phyloP scores from a whole-genome alignment of 2,329 filamentous ascomycete species.

The Cercospora beticola region DNA sequence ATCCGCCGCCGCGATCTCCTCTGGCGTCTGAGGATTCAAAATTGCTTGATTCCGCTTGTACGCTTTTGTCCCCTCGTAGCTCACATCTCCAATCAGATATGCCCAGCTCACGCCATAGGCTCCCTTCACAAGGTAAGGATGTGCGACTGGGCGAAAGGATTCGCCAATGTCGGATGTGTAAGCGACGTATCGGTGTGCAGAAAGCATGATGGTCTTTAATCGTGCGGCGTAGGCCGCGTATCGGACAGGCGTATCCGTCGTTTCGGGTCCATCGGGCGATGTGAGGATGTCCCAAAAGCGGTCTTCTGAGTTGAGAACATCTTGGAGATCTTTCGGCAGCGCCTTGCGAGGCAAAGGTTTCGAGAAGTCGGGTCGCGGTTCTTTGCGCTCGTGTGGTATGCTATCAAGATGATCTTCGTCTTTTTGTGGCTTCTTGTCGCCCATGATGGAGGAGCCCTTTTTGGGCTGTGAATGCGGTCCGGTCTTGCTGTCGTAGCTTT shows the following conservation, averaged over 20 bases:
- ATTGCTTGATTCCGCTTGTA: conserved; percentile 81
- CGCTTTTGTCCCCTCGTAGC: conserved; percentile 91
- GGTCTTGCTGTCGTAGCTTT: not conserved
- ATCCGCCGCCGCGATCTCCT: conserved; percentile 37
- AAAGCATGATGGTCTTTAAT: conserved; percentile 65
- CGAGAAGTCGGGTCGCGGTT: conserved; percentile 50
- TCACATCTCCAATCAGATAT: conserved; percentile 87
- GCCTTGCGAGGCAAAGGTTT: conserved; percentile 51
- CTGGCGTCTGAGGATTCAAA: conserved; percentile 62
- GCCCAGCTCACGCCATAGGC: conserved; percentile 93
- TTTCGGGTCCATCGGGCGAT: conserved; percentile 71
- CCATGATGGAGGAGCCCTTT: not conserved
- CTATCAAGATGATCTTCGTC: conserved; percentile 34
- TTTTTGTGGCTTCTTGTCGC: conserved; percentile 18
- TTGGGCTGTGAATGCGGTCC: not conserved
- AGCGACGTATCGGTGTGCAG: conserved; percentile 91
- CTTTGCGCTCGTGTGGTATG: conserved; percentile 45
- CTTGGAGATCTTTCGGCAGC: conserved; percentile 57
- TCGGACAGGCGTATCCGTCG: conserved; percentile 79
- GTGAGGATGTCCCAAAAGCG: conserved; percentile 60
- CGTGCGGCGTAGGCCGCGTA: conserved; percentile 92
- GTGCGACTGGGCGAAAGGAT: conserved; percentile 88
- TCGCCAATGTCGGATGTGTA: conserved; percentile 96
- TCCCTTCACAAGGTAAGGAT: conserved; percentile 74
- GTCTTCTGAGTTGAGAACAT: conserved; percentile 62